Conservation (phyloP, 1,284 basidiomycete species). For the Apiotrichum porosum region DNA sequence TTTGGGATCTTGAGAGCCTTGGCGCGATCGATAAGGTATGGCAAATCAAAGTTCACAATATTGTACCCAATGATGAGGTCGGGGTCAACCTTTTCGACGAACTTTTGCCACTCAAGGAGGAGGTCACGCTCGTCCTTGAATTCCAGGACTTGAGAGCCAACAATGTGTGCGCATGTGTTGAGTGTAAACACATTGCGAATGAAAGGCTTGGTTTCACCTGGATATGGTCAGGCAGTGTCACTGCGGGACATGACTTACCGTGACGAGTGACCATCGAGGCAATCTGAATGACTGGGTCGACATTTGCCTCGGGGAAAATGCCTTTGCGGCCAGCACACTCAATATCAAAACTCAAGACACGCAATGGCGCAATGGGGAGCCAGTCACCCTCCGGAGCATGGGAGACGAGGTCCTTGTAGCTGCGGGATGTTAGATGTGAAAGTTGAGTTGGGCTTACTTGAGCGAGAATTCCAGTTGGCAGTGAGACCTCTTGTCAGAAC, state of each 20-base stretch:
- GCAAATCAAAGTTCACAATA: constrained; percentile 84
- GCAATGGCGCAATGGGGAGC: constrained; percentile 81
- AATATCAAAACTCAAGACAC: constrained; percentile 93
- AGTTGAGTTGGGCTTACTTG: constrained; percentile 53
- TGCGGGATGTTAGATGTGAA: constrained; percentile 35
- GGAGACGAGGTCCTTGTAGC: constrained; percentile 77
- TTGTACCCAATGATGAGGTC: constrained; percentile 95
- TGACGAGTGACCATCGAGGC: constrained; percentile 96
- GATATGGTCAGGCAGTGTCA: constrained; percentile 7
- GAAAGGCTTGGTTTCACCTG: constrained; percentile 84
- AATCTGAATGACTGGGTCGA: constrained; percentile 93
- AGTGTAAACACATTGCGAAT: constrained; percentile 94
- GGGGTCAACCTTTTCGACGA: constrained; percentile 80
- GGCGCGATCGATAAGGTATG: constrained; percentile 85
- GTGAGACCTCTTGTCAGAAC: constrained; percentile 61
- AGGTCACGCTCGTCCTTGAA: constrained; percentile 69
- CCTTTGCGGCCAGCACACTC: constrained; percentile 95
- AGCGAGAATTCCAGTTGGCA: constrained; percentile 82
- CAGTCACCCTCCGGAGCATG: constrained; percentile 84
- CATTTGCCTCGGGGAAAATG: constrained; percentile 81
- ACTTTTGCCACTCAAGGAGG: constrained; percentile 74
- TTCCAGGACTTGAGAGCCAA: constrained; percentile 87
- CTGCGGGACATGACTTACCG: constrained; percentile 54
- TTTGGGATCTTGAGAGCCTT: constrained; percentile 65
- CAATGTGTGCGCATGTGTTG: constrained; percentile 85